These are phyloP conservation scores for Solanum hybrid DNA, from an alignment of 305 asterid species.

Conservation along the genomic window DNA sequence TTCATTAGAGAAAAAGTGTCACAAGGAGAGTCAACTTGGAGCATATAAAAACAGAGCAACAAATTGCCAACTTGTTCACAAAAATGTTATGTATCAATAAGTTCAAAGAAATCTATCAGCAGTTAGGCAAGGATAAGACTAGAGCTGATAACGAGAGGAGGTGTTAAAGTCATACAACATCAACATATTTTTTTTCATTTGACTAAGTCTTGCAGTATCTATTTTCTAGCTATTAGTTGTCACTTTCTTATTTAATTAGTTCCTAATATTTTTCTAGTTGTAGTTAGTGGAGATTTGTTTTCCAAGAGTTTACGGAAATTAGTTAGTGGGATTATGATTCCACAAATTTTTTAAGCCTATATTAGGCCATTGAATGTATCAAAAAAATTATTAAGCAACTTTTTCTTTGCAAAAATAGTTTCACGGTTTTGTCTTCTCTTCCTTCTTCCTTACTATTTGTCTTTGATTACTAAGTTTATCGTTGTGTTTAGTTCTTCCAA, in stretches of 20 bases:
- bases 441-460: neutral
- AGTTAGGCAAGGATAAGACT: too few species aligned
- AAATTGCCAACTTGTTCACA: too few species aligned
- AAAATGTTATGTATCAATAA: too few species aligned
- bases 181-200: neutral
- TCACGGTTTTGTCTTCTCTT: neutral
- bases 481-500: neutral
- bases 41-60: too few species aligned
- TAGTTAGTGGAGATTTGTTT: neutral
- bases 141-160: too few species aligned
- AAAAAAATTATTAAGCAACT: neutral
- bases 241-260: neutral
- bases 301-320: neutral
- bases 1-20: too few species aligned
- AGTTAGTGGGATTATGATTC: neutral
- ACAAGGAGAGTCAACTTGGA: too few species aligned
- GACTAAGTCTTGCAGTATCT: neutral
- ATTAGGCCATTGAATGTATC: neutral
- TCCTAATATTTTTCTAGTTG: neutral
- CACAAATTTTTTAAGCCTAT: too few species aligned
- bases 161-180: too few species aligned
- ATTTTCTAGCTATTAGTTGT: neutral
- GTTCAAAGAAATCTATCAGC: too few species aligned
- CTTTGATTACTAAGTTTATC: neutral
- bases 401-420: neutral